phyloP scores from a whole-genome alignment of 1,139 yeast species.

The Hyphopichia fennica region DNA sequence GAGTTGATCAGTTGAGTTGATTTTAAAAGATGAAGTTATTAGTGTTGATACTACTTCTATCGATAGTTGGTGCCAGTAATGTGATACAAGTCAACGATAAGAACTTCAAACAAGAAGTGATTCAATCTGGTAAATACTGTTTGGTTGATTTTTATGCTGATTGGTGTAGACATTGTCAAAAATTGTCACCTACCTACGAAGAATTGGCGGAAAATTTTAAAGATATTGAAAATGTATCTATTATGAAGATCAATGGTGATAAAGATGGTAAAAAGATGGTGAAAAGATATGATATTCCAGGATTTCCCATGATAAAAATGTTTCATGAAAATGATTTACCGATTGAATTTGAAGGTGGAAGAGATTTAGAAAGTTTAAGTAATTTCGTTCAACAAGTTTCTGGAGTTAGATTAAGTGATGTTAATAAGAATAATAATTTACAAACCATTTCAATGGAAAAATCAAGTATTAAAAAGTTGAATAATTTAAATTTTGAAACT shows the following conservation, averaged over 20 bases:
- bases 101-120: constrained; percentile 55
- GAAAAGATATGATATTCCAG: constrained; percentile 54
- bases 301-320: constrained; percentile 65
- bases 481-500: constrained; percentile 35
- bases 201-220: constrained; percentile 53
- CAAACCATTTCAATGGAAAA: constrained; percentile 7
- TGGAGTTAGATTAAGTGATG: constrained; percentile 19
- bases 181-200: constrained; percentile 63
- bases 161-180: constrained; percentile 82
- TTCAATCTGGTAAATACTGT: constrained; percentile 58
- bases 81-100: constrained; percentile 37
- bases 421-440: background rate
- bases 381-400: constrained; percentile 46
- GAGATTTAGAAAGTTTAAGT: constrained; percentile 46
- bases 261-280: constrained; percentile 54
- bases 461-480: constrained; percentile 25
- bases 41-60: background rate
- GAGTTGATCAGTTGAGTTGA: too few species aligned
- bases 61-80: constrained; percentile 2
- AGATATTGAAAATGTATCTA: constrained; percentile 46
- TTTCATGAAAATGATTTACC: constrained; percentile 54
- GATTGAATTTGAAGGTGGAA: constrained; percentile 46
- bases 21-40: background rate
- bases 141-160: constrained; percentile 76
- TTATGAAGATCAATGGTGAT: constrained; percentile 70